These are phyloP conservation scores for Cladosporium sp. DNA, from an alignment of 2,329 filamentous ascomycete species.

Conservation along the genomic window DNA sequence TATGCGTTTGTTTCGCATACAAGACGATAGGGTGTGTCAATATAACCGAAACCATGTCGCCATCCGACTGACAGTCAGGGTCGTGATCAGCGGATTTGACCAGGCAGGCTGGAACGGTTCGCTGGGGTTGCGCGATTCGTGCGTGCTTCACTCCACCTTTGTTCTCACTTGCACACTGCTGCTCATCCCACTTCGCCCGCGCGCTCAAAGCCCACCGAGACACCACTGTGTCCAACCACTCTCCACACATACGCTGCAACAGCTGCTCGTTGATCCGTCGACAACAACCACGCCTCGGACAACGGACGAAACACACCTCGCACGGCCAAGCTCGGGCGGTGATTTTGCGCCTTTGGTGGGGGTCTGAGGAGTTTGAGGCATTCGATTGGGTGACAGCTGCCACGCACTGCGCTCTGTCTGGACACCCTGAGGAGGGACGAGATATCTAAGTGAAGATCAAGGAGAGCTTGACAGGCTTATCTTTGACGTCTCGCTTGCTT, in stretches of 20 bases:
- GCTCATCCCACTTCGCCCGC: conserved; percentile 7
- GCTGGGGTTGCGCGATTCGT: neutral
- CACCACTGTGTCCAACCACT: neutral
- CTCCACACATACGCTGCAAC: neutral
- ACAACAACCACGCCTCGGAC: neutral
- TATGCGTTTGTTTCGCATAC: too few relatives aligned
- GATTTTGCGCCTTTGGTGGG: conserved; percentile 10
- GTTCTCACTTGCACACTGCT: neutral
- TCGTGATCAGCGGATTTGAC: too few relatives aligned
- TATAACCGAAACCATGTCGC: too few relatives aligned
- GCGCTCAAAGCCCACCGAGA: neutral
- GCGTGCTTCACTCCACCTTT: neutral
- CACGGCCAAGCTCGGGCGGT: neutral
- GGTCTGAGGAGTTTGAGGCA: neutral
- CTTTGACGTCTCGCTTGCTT: too few relatives aligned
- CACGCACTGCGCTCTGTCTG: neutral
- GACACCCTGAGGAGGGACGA: too few relatives aligned
- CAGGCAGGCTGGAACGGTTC: neutral
- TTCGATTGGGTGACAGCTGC: neutral
- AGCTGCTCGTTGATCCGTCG: neutral
- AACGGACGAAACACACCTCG: too few relatives aligned
- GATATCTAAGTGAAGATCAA: too few relatives aligned
- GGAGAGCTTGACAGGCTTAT: too few relatives aligned
- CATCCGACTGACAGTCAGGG: too few relatives aligned
- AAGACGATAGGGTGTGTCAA: too few relatives aligned